Evolutionary conservation across 345 rosid genomes (phyloP).

Genomic region (Hibiscus tridactylites): DNA sequence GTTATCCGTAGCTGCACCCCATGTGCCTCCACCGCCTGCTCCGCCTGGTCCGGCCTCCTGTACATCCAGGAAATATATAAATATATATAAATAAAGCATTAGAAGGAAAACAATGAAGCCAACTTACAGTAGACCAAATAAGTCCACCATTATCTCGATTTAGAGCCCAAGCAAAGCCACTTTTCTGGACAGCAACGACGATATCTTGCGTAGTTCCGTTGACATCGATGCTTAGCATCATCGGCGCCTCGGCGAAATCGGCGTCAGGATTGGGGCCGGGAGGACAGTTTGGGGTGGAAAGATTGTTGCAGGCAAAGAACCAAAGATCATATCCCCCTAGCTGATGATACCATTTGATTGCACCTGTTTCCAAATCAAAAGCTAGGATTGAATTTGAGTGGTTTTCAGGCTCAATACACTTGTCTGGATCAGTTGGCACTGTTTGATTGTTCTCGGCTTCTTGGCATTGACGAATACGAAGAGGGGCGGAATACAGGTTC

Average conservation of each 20-base stretch:
- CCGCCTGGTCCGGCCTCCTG: conserved; percentile 29
- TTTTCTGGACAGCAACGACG: conserved; percentile 40
- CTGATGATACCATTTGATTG: conserved; percentile 23
- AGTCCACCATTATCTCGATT: conserved; percentile 29
- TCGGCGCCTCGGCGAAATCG: conserved; percentile 32
- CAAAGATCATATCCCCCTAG: conserved; percentile 31
- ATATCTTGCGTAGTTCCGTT: conserved; percentile 18
- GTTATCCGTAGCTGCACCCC: conserved; percentile 32
- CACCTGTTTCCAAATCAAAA: conserved; percentile 20
- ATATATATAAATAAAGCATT: not conserved
- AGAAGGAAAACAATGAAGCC: not conserved
- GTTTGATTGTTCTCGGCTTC: conserved; percentile 26
- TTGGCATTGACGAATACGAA: conserved; percentile 17
- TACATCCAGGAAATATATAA: not conserved
- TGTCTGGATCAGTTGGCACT: conserved; percentile 15
- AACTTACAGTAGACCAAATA: conserved; percentile 35
- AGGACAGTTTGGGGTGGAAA: conserved; percentile 21
- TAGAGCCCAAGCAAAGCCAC: conserved; percentile 47
- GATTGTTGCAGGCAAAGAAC: conserved; percentile 25
- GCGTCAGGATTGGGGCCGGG: conserved; percentile 31
- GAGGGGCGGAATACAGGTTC: conserved; percentile 28
- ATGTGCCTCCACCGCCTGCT: conserved; percentile 19
- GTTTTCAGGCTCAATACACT: conserved; percentile 24
- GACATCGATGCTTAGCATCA: conserved; percentile 19
- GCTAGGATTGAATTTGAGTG: conserved; percentile 29